Percentiles rank a stretch among this genome's conserved stretches.
phyloP scores from a whole-genome alignment of 2,329 filamentous ascomycete species.

The Trichoderma pleuroti region DNA sequence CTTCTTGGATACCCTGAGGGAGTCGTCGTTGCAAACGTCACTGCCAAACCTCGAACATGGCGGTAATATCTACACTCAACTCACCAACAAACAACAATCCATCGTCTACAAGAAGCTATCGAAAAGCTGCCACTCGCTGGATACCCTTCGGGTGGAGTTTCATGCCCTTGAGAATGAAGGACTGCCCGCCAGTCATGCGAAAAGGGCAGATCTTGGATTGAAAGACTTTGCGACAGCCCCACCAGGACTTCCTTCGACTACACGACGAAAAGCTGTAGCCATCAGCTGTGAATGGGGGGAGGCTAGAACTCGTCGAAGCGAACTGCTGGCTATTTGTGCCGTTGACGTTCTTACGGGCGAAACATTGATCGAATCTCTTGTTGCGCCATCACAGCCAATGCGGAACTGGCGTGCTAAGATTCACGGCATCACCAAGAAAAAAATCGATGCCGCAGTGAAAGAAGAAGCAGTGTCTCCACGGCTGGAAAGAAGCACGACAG shows the following conservation, averaged over 20 bases:
- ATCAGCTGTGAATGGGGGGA: not conserved
- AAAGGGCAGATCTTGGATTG: not conserved
- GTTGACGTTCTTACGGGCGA: not conserved
- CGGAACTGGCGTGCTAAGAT: not conserved
- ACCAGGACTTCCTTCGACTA: not conserved
- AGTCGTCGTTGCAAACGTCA: fast-evolving
- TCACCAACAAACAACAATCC: not conserved
- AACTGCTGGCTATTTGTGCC: not conserved
- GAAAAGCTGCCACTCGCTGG: not conserved
- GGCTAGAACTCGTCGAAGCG: not conserved
- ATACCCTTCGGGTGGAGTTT: not conserved
- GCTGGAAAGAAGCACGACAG: not conserved
- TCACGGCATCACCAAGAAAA: not conserved
- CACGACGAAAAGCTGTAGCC: not conserved
- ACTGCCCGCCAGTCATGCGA: not conserved
- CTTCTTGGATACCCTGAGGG: fast-evolving
- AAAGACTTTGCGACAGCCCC: not conserved
- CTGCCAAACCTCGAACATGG: not conserved
- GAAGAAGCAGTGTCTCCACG: not conserved
- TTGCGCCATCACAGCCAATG: not conserved
- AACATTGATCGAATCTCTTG: not conserved
- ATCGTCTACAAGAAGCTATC: not conserved
- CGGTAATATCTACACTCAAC: not conserved
- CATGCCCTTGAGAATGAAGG: not conserved
- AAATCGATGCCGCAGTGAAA: not conserved